Evolutionary conservation across 2,329 filamentous ascomycete species (phyloP).

Genomic region (Berkeleyomyces basicola): DNA sequence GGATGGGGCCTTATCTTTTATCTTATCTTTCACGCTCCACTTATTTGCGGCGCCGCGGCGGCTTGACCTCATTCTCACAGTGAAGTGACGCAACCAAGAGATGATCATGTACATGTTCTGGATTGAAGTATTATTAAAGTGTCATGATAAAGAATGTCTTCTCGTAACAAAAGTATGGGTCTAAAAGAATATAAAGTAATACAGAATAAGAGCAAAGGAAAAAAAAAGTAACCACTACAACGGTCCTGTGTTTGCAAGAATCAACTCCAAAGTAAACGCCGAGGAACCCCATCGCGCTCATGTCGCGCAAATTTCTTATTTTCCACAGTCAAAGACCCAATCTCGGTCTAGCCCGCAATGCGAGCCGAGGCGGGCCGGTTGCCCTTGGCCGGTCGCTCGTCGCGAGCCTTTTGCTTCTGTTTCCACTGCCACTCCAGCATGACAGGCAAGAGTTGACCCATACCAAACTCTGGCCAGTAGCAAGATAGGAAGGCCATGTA

Average conservation of each 20-base stretch:
- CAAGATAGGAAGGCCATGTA: conserved; percentile 85
- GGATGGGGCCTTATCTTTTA: neutral
- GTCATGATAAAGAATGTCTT: neutral
- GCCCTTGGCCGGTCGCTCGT: conserved; percentile 27
- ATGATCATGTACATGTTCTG: neutral
- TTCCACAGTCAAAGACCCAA: neutral
- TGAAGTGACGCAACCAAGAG: neutral
- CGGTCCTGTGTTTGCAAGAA: neutral
- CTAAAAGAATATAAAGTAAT: neutral
- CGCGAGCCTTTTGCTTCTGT: conserved; percentile 39
- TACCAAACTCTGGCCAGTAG: conserved; percentile 89
- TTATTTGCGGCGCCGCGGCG: neutral
- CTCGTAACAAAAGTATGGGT: neutral
- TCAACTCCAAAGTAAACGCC: neutral
- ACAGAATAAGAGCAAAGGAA: neutral
- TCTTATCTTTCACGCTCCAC: neutral
- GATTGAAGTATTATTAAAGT: neutral
- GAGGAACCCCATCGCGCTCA: neutral
- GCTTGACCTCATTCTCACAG: neutral
- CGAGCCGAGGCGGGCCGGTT: conserved; percentile 14
- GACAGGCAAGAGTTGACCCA: conserved; percentile 86
- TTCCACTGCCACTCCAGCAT: conserved; percentile 75
- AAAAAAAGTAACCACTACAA: neutral
- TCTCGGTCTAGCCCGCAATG: conserved; percentile 6
- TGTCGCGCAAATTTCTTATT: neutral